Evolutionary conservation across 805 yeast genomes (phyloP).

Genomic region (Starmerella asiatica): DNA sequence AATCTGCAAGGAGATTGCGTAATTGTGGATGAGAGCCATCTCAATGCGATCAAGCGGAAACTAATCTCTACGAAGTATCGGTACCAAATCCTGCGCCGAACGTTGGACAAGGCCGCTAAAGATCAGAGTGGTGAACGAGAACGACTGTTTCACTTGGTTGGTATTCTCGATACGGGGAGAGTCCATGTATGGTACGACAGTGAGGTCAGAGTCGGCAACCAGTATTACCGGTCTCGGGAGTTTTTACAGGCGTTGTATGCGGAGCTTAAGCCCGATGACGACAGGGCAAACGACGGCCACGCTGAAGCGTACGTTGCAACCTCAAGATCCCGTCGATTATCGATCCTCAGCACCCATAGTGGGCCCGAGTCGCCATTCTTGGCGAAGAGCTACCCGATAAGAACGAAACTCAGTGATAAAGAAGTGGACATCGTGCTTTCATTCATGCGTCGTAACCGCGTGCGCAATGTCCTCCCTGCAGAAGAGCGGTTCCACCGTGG

Average conservation of each 20-base stretch:
- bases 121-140: conserved; percentile 11
- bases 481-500: conserved; percentile 29
- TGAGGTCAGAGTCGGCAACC: conserved; percentile 17
- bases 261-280: conserved; percentile 1
- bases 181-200: conserved; percentile 21
- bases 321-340: conserved; percentile 22
- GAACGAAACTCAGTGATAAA: conserved; percentile 26
- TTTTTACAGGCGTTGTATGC: conserved; percentile 11
- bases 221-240: conserved; percentile 10
- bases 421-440: conserved; percentile 25
- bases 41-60: neutral
- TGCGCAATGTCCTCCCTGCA: conserved; percentile 26
- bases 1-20: conserved; percentile 4
- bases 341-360: conserved; percentile 20
- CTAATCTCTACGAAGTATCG: neutral
- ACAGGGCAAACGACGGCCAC: too few relatives aligned
- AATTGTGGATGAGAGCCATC: neutral
- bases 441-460: conserved; percentile 24
- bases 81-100: conserved; percentile 6
- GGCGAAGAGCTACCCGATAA: conserved; percentile 21
- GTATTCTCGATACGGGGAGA: conserved; percentile 10
- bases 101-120: conserved; percentile 11
- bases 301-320: neutral
- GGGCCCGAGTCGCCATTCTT: conserved; percentile 24
- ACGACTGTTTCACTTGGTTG: conserved; percentile 9